Base-by-base conservation (phyloP, 2,329 filamentous ascomycete species). In the Davidsoniella australis region DNA sequence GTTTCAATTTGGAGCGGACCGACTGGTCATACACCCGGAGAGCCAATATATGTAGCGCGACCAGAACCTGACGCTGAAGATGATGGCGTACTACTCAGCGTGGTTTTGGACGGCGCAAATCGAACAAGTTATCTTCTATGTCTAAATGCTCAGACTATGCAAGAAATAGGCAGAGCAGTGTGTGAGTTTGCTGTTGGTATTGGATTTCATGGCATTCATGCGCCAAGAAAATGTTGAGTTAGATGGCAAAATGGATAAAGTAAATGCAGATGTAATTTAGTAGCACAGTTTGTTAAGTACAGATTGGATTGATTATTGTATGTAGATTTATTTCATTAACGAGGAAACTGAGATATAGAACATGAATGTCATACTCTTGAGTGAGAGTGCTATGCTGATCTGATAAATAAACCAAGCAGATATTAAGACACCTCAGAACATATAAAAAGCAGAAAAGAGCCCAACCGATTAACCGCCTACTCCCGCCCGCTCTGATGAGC, bases 101-200 rank as follows among this genome's bases (percentile, higher is more conserved):
- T 85, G 1, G 73, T 85, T 3, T 66, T 85, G 2, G 76, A 85
- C 58, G 78, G 79, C 0, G 58, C 61, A n/a, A 63, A 62, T 5
- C 67, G 68, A 54, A 72, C 55, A 53, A 83, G 79, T 55, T 85
- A 84, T 59, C 62, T 86, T 45, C 56, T 85, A 39, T 79, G 76
- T 51, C 59, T 85, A 29, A 70, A 80, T 58, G 80, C 80, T 4
- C 70, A 58, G 59, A 74, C 71, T 4, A 70, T 85, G 71, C 63
- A 60, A 53, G 81, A 85, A 64, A 38, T 76, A 43, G 81, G 78
- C 0, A 68, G 78, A 41, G 80, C 80, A 3, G 74, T 80, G 55
- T 69, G 76, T 18, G 68, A 69, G 1, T 76, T 76, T 56, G 68
- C 73, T 0, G 70, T 85, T 52, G 71, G 66, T 0, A 65, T 83